These are phyloP conservation scores for Eucalyptus microcorys DNA, from an alignment of 345 rosid genomes.

Conservation along the genomic window DNA sequence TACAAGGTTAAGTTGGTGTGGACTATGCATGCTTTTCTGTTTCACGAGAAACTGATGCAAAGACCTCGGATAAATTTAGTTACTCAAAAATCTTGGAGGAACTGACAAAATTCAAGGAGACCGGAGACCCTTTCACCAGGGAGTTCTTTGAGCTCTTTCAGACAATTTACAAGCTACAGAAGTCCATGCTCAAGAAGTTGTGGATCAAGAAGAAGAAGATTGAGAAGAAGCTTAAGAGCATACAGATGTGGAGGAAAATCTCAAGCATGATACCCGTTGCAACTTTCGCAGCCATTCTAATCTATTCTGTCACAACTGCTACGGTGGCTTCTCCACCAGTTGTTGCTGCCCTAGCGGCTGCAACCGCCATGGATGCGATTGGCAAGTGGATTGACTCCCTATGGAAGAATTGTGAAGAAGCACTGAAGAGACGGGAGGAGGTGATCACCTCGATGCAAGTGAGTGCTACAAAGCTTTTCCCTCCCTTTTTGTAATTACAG, in stretches of 20 bases:
- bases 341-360: background rate
- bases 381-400: background rate
- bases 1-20: no score
- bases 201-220: background rate
- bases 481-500: background rate
- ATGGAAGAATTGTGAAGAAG: background rate
- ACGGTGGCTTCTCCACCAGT: background rate
- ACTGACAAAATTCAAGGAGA: background rate
- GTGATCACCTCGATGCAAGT: background rate
- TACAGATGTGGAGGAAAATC: background rate
- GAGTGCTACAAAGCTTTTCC: background rate
- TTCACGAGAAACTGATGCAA: no score
- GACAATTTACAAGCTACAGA: background rate
- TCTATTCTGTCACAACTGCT: background rate
- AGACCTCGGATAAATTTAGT: no score
- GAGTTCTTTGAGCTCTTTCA: background rate
- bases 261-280: background rate
- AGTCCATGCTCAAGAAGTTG: background rate
- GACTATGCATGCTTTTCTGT: no score
- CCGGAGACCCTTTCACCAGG: background rate
- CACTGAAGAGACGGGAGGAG: background rate
- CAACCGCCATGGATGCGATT: background rate
- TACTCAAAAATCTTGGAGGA: background rate
- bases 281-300: background rate
- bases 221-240: background rate